Conservation (phyloP, 257 asterid genomes). For the Gynochthodes officinalis region DNA sequence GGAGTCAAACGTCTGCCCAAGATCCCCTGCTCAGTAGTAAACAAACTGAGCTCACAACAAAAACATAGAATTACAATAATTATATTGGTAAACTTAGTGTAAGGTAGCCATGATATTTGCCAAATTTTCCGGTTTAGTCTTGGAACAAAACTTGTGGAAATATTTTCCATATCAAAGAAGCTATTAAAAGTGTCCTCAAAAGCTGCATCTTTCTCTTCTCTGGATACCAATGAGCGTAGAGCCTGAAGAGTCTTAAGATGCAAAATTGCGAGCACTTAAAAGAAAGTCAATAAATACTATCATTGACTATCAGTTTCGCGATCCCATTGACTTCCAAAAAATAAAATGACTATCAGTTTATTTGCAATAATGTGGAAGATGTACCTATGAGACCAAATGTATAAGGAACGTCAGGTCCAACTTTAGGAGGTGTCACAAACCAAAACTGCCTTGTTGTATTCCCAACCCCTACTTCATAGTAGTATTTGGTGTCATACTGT, state of each 20-base stretch:
- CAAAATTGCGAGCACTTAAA: background rate
- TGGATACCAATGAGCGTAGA: background rate
- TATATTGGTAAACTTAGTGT: background rate
- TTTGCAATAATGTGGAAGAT: background rate
- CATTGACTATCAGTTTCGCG: no score
- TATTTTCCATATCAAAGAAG: background rate
- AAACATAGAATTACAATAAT: background rate
- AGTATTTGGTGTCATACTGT: slow-evolving; percentile 61
- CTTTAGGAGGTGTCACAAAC: slow-evolving; percentile 59
- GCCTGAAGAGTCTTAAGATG: background rate
- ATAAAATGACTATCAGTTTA: background rate
- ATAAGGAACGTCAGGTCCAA: slow-evolving; percentile 67
- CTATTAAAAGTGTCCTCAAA: background rate
- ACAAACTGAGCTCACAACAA: background rate
- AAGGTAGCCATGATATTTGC: background rate
- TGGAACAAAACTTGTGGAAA: background rate
- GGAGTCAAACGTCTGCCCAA: slow-evolving; percentile 66
- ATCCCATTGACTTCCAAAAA: background rate
- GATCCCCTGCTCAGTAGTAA: slow-evolving; percentile 50
- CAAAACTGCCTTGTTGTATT: slow-evolving; percentile 39
- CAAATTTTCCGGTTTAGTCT: background rate
- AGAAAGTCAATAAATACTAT: no score
- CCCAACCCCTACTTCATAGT: slow-evolving; percentile 49
- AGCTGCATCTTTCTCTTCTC: background rate
- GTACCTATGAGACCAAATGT: slow-evolving; percentile 70